Evolutionary conservation across 1,284 basidiomycete genomes (phyloP).

Genomic region (Sphagnurus paluster): DNA sequence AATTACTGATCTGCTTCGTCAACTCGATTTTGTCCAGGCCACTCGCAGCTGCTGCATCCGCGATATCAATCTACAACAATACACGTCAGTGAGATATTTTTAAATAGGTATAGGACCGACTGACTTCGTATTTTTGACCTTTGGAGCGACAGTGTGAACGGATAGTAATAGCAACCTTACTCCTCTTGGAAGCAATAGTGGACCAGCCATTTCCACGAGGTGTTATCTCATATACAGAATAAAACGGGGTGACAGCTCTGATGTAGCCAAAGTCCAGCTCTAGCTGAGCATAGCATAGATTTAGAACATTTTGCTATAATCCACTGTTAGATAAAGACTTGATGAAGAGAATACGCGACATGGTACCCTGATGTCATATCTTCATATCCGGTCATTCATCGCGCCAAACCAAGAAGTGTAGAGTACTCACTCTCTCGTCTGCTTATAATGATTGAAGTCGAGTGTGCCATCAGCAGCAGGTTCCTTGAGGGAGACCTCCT

Average conservation of each 20-base stretch:
- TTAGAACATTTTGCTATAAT: slow-evolving; percentile 42
- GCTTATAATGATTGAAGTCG: slow-evolving; percentile 45
- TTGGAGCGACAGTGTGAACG: slow-evolving; percentile 29
- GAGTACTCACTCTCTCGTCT: slow-evolving; percentile 36
- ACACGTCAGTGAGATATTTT: neutral
- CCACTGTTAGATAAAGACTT: neutral
- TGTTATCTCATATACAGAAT: slow-evolving; percentile 43
- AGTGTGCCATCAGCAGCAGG: slow-evolving; percentile 38
- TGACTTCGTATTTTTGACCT: slow-evolving; percentile 15
- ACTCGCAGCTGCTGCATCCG: slow-evolving; percentile 3
- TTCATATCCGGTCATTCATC: slow-evolving; percentile 30
- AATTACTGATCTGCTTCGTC: slow-evolving; percentile 14
- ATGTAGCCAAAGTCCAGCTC: slow-evolving; percentile 48
- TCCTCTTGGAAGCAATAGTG: slow-evolving; percentile 34
- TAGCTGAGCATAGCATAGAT: slow-evolving; percentile 48
- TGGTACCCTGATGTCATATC: slow-evolving; percentile 16
- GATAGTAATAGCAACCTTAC: slow-evolving; percentile 35
- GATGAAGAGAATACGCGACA: slow-evolving; percentile 26
- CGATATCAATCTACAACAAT: slow-evolving; percentile 11
- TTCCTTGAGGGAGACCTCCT: slow-evolving; percentile 38
- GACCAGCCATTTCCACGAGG: slow-evolving; percentile 27
- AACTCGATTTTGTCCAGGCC: slow-evolving; percentile 12
- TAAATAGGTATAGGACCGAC: neutral
- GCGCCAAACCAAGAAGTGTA: slow-evolving; percentile 25
- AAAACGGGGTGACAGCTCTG: slow-evolving; percentile 47